Base-by-base conservation (phyloP, 805 yeast genomes). In the Cyberlindnera maritima region DNA sequence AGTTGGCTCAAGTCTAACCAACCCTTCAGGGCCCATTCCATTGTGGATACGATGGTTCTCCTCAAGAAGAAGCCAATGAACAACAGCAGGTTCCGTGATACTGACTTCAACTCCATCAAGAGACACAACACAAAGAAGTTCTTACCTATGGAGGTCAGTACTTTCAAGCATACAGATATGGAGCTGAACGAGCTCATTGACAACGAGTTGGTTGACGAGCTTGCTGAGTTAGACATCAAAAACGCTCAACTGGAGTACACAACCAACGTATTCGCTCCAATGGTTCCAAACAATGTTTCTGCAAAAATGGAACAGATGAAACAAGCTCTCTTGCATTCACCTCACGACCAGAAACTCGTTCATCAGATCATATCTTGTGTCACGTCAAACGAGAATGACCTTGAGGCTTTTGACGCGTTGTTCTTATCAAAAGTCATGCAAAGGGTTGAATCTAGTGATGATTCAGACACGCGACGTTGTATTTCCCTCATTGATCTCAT, bases 51-150 rank as follows among this genome's bases (percentile, higher is more conserved):
- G 2, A 47, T 47, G 11, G 14, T 36, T 4, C 29, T 34, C 3
- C 38, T 15, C 3, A 41, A 40, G n/a, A 45, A 37, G 35, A 47
- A 20, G 39, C 34, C 28, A 19, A 14, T 19, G 4, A 20, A 20
- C 10, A 55, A 54, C 18, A 41, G 53, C 10, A 57, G 67, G 0
- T 57, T 79, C 15, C 60, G 75, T 12, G 65, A 73, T 17, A 85
- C 84, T 7, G 86, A 80, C 54, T 59, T 80, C 47, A 80, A 81
- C 55, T 80, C 77, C 54, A 65, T 58, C 36, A 57, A 55, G 38
- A 57, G 56, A 17, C 44, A 46, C 38, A 51, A 49, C 34, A 46
- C 58, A 1, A 47, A 40, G 34, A 58, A 50, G 20, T 59, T 58
- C 32, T 21, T 56, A 9, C 63, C 63, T 14, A 21, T 57, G 49